A percentile compares a stretch with the other conserved stretches of the same genome.
phyloP scores from a whole-genome alignment of 495 filamentous ascomycete species.

The Friedmanniomyces endolithicus region DNA sequence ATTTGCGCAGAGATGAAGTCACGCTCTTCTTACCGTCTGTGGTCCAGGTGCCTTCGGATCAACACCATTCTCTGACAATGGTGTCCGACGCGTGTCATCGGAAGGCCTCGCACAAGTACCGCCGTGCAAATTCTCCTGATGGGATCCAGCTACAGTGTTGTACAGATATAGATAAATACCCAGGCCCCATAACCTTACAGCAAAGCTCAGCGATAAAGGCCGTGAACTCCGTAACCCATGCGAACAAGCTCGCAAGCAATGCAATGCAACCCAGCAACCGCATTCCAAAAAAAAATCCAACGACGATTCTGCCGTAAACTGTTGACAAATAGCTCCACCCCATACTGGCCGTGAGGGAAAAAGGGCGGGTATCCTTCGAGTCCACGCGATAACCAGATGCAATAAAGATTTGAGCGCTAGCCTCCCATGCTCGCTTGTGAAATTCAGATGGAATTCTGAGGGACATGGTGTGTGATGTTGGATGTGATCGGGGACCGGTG shows the following conservation, averaged over 20 bases:
- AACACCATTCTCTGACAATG: too few relatives aligned
- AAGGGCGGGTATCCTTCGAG: background rate
- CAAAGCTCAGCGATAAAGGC: too few relatives aligned
- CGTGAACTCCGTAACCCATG: background rate
- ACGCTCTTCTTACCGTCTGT: too few relatives aligned
- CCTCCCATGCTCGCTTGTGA: slow-evolving; percentile 1
- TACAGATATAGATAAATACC: background rate
- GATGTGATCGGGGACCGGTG: background rate
- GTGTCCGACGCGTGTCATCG: too few relatives aligned
- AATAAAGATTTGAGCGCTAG: background rate
- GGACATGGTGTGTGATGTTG: background rate
- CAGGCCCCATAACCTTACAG: background rate
- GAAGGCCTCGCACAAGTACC: too few relatives aligned
- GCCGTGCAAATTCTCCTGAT: too few relatives aligned
- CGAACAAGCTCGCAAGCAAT: background rate
- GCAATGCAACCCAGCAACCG: too few relatives aligned
- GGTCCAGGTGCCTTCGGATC: background rate
- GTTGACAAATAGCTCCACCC: too few relatives aligned
- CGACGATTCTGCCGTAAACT: too few relatives aligned
- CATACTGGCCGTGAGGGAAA: background rate
- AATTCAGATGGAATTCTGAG: background rate
- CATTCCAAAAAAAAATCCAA: too few relatives aligned
- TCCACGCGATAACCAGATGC: background rate
- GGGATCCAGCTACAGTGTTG: too few relatives aligned
- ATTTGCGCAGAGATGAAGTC: too few relatives aligned